Evolutionary conservation across 176 grass and related monocot species (phyloP).

Genomic region (Oryza coarctata): DNA sequence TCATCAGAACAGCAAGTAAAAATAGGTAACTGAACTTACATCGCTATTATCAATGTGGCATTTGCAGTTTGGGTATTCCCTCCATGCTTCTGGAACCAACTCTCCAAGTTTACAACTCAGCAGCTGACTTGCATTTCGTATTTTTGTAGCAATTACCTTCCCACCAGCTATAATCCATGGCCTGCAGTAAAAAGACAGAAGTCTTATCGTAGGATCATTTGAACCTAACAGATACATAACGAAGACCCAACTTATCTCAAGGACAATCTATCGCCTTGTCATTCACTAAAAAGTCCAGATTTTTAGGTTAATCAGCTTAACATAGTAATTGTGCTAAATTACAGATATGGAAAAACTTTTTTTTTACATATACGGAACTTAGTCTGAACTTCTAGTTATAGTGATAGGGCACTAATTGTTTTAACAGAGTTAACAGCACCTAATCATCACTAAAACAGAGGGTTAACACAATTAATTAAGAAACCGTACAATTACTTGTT

Average conservation of each 20-base stretch:
- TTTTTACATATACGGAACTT: not conserved
- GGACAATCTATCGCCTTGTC: not conserved
- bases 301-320: not conserved
- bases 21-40: conserved; percentile 46
- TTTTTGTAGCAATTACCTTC: conserved; percentile 49
- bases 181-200: conserved; percentile 42
- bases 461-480: not conserved
- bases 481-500: not conserved
- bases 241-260: not conserved
- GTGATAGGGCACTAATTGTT: not conserved
- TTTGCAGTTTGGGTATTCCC: conserved; percentile 66
- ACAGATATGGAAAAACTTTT: not conserved
- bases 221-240: not conserved
- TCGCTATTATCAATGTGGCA: conserved; percentile 49
- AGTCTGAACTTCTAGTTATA: not conserved
- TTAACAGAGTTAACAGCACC: not conserved
- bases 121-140: conserved; percentile 40
- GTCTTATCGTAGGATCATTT: not conserved
- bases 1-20: too few species aligned
- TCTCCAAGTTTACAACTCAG: conserved; percentile 42
- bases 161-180: conserved; percentile 57
- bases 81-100: conserved; percentile 33
- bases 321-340: not conserved
- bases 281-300: not conserved
- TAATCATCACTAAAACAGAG: not conserved